These are phyloP conservation scores for Polytrichum commune DNA, from an alignment of 225 moss, liverwort and hornwort species.

Conservation along the genomic window DNA sequence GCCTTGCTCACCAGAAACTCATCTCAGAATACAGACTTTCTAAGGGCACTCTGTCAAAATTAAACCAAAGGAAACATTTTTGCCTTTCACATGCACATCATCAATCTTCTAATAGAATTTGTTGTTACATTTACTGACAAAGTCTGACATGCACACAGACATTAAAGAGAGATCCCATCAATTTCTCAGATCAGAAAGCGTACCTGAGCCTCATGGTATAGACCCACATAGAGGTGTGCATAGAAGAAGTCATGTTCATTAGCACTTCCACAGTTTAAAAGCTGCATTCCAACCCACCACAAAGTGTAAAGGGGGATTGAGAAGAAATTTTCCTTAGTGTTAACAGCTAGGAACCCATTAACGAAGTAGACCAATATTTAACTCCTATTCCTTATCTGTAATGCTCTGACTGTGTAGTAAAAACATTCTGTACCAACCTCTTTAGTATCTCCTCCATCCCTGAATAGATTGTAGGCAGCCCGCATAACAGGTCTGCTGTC, in stretches of 20 bases:
- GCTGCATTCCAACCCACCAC: slow-evolving; percentile 27
- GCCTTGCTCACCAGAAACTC: slow-evolving; percentile 8
- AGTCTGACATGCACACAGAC: not conserved
- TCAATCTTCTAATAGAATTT: too few relatives aligned
- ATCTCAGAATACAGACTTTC: not conserved
- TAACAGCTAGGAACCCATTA: not conserved
- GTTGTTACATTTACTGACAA: too few relatives aligned
- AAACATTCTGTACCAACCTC: slow-evolving; percentile 31
- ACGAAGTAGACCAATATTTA: not conserved
- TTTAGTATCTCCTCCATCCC: slow-evolving; percentile 67
- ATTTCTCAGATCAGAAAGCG: slow-evolving; percentile 4
- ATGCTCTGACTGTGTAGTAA: not conserved
- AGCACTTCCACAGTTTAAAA: slow-evolving; percentile 36
- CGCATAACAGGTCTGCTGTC: slow-evolving; percentile 87
- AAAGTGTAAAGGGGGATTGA: not conserved
- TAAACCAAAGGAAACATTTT: not conserved
- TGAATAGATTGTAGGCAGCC: slow-evolving; percentile 74
- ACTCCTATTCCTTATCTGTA: slow-evolving; percentile 4
- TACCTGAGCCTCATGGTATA: slow-evolving; percentile 84
- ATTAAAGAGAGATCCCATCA: not conserved
- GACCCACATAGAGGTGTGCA: slow-evolving; percentile 70
- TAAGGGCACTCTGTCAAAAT: too few relatives aligned
- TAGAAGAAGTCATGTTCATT: slow-evolving; percentile 80
- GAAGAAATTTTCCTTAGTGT: not conserved
- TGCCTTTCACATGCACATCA: not conserved